These are phyloP conservation scores for Nyssa sinensis DNA, from an alignment of 148 eudicot species.

Conservation along the genomic window DNA sequence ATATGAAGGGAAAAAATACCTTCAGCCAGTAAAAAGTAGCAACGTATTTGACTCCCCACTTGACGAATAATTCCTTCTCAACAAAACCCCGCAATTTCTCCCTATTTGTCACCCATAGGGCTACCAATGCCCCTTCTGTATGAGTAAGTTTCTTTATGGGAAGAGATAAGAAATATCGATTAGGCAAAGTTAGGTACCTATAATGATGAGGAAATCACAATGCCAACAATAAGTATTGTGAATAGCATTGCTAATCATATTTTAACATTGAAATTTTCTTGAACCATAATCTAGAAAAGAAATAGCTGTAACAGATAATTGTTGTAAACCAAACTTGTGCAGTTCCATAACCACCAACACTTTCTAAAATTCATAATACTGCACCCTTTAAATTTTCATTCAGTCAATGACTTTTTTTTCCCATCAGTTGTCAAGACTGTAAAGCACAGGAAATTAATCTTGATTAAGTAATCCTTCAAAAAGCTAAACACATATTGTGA, in stretches of 20 bases:
- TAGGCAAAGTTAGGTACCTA: slow-evolving; percentile 93
- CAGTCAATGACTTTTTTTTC: neutral
- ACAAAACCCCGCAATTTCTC: slow-evolving; percentile 79
- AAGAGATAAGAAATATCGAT: slow-evolving; percentile 75
- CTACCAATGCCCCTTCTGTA: slow-evolving; percentile 76
- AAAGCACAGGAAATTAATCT: slow-evolving; percentile 7
- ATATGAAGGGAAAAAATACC: slow-evolving; percentile 32
- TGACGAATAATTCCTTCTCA: slow-evolving; percentile 82
- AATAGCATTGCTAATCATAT: neutral
- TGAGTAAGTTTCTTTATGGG: slow-evolving; percentile 71
- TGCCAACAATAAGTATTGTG: neutral
- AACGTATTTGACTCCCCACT: slow-evolving; percentile 80
- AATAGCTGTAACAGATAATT: neutral
- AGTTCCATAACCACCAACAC: neutral
- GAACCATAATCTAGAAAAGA: neutral
- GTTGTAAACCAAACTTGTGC: neutral
- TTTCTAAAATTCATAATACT: neutral
- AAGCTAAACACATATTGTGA: neutral
- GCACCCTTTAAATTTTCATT: too few relatives aligned
- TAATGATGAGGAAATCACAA: slow-evolving; percentile 19
- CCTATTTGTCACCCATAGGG: slow-evolving; percentile 95
- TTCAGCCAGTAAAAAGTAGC: slow-evolving; percentile 87
- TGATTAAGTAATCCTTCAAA: neutral
- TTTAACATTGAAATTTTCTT: too few relatives aligned
- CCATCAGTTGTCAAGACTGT: neutral